Evolutionary conservation across 495 filamentous ascomycete species (phyloP).

Genomic region (Lepidopterella palustris): DNA sequence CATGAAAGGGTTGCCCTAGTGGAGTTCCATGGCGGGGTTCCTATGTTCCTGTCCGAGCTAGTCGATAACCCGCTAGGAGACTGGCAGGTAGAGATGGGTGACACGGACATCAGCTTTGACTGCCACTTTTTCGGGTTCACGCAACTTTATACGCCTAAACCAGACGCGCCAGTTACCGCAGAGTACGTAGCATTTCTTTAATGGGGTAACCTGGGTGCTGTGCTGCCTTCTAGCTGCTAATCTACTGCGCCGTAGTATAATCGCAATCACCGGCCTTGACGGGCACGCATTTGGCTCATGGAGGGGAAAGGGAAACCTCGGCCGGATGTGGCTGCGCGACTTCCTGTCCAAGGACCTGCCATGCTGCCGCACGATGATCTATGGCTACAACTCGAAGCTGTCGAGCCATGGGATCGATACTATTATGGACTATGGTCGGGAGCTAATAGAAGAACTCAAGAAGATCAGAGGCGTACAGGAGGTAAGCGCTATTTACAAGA

Average conservation of each 20-base stretch:
- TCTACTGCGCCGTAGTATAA: not conserved
- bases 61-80: slow-evolving; percentile 6
- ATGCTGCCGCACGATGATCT: too few relatives aligned
- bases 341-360: too few relatives aligned
- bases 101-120: slow-evolving; percentile 19
- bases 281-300: slow-evolving; percentile 12
- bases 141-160: slow-evolving; percentile 12
- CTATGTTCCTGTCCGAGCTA: slow-evolving; percentile 6
- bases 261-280: slow-evolving; percentile 12
- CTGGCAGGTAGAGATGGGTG: slow-evolving; percentile 10
- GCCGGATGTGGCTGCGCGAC: too few relatives aligned
- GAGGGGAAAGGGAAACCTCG: too few relatives aligned
- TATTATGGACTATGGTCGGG: slow-evolving; percentile 16
- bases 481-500: not conserved
- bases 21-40: too few relatives aligned
- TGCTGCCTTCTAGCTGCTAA: not conserved
- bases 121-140: slow-evolving; percentile 22
- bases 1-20: too few relatives aligned
- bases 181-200: slow-evolving; percentile 6
- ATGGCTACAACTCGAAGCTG: too few relatives aligned
- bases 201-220: too few relatives aligned
- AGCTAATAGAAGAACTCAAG: too few relatives aligned
- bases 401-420: slow-evolving; percentile 12
- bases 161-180: slow-evolving; percentile 5
- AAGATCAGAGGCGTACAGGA: slow-evolving; percentile 8